Percentiles rank a stretch among this genome's conserved stretches.
Evolutionary conservation across 176 grass and related monocot species (phyloP).

Genomic region (Rhynchospora breviuscula): DNA sequence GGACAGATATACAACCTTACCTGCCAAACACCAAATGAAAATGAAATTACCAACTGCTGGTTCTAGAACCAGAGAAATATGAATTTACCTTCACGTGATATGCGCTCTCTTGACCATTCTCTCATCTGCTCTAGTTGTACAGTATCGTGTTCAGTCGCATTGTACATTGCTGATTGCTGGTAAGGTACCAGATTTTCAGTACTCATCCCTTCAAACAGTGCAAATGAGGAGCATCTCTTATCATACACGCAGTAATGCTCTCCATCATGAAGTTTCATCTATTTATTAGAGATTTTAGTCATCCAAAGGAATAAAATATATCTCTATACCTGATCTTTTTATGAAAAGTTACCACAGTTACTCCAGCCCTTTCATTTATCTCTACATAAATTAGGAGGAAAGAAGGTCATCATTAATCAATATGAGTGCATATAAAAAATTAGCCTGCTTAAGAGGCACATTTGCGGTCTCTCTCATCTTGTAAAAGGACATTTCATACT

Average conservation of each 20-base stretch:
- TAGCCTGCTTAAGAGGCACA: no score
- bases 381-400: neutral
- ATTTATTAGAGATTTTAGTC: constrained; percentile 27
- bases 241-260: constrained; percentile 49
- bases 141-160: constrained; percentile 36
- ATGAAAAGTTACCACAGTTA: neutral
- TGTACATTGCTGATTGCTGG: constrained; percentile 48
- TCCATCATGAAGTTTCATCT: constrained; percentile 53
- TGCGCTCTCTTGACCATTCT: constrained; percentile 33
- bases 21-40: neutral
- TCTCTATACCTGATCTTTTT: neutral
- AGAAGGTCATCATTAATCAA: no score
- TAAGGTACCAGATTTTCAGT: constrained; percentile 41
- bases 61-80: neutral
- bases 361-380: neutral
- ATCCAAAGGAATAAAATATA: neutral
- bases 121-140: constrained; percentile 43
- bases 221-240: constrained; percentile 76
- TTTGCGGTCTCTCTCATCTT: neutral
- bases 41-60: constrained; percentile 16
- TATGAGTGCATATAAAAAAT: no score
- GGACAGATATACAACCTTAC: neutral
- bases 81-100: constrained; percentile 22
- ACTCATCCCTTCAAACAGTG: constrained; percentile 58
- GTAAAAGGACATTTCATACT: neutral